Percentiles rank a stretch among this genome's conserved stretches.
Evolutionary conservation across 2,329 filamentous ascomycete species (phyloP).

Genomic region (Aspergillus sclerotialis): DNA sequence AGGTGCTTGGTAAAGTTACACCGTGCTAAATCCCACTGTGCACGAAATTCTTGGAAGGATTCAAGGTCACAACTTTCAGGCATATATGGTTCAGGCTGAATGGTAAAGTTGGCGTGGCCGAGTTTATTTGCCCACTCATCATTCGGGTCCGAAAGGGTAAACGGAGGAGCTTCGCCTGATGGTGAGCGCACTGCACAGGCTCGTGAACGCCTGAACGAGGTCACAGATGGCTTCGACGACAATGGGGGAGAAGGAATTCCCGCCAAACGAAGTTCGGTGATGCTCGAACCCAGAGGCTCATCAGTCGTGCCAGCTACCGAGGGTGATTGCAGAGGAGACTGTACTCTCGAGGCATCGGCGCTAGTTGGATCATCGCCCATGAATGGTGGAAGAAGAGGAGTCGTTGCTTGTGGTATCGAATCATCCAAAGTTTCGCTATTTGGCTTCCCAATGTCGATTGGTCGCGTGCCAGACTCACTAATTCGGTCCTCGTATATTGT

Average conservation of each 20-base stretch:
- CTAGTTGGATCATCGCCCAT: conserved; percentile 53
- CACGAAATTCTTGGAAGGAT: conserved; percentile 58
- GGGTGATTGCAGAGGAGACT: conserved; percentile 82
- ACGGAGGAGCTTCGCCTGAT: conserved; percentile 47
- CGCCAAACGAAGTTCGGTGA: conserved; percentile 43
- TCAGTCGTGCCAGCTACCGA: conserved; percentile 58
- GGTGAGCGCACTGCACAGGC: conserved; percentile 35
- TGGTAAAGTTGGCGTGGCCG: conserved; percentile 90
- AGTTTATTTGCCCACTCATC: conserved; percentile 81
- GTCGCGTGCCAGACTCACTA: conserved; percentile 42
- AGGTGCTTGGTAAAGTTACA: conserved; percentile 86
- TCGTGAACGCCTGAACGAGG: conserved; percentile 59
- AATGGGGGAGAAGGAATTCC: conserved; percentile 62
- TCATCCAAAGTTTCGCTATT: conserved; percentile 45
- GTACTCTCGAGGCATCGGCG: conserved; percentile 49
- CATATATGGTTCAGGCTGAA: conserved; percentile 72
- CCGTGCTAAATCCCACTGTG: conserved; percentile 76
- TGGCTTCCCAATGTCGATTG: conserved; percentile 49
- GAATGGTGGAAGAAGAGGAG: conserved; percentile 77
- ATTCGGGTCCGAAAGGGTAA: conserved; percentile 57
- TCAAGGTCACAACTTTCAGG: conserved; percentile 57
- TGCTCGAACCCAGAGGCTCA: conserved; percentile 36
- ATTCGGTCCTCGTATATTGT: conserved; percentile 54
- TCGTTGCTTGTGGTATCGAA: conserved; percentile 63
- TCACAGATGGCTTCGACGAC: conserved; percentile 68